phyloP scores from a whole-genome alignment of 768 basidiomycete species.

The Panus rudis region DNA sequence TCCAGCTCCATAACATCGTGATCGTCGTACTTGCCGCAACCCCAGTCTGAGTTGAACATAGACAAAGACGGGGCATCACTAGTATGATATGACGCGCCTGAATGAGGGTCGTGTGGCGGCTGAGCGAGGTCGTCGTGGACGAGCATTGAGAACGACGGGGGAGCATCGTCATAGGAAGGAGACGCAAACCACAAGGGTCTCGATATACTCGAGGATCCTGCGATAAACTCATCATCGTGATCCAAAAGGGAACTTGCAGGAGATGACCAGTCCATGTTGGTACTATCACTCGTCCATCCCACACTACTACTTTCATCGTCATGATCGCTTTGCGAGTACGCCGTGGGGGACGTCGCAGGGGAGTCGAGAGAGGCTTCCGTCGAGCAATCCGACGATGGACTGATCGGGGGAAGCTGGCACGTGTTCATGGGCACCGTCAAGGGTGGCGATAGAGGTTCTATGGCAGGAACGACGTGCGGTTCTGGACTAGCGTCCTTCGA shows the following conservation, averaged over 20 bases:
- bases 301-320: background rate
- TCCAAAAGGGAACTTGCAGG: too few species aligned
- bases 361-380: background rate
- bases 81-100: background rate
- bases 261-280: background rate
- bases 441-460: slow-evolving; percentile 15
- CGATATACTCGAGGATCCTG: too few species aligned
- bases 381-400: background rate
- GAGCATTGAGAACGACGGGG: background rate
- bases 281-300: background rate
- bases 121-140: background rate
- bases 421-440: slow-evolving; percentile 11
- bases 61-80: background rate
- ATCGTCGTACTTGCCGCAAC: background rate
- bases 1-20: background rate
- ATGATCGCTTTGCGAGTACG: too few species aligned
- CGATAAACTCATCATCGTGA: too few species aligned
- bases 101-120: background rate
- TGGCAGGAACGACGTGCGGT: slow-evolving; percentile 8
- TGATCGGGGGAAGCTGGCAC: slow-evolving; percentile 8
- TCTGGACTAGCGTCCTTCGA: slow-evolving; percentile 7
- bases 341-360: background rate
- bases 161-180: background rate
- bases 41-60: background rate
- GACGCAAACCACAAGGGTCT: too few species aligned